These are phyloP conservation scores for Phytophthora vignae DNA, from an alignment of 352 stramenopile species.

Conservation along the genomic window DNA sequence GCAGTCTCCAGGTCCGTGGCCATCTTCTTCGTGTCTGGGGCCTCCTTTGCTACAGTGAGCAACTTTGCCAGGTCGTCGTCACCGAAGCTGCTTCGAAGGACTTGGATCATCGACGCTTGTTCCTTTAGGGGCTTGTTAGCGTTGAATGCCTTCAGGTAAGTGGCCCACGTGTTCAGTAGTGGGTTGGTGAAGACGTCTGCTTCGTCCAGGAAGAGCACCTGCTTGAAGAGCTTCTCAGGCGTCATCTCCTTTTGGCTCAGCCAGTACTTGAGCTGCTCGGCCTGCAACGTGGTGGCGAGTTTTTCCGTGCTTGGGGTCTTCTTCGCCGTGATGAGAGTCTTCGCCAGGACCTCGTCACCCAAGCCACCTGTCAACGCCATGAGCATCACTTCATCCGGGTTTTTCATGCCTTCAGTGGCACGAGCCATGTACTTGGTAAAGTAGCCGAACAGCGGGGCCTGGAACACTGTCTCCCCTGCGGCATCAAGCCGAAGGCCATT, in stretches of 20 bases:
- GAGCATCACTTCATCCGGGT: no score
- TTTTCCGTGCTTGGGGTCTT: neutral
- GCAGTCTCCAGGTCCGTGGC: no score
- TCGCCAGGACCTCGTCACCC: neutral
- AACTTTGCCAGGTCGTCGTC: no score
- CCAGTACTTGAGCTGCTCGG: neutral
- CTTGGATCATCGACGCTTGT: no score
- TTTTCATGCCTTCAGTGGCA: neutral
- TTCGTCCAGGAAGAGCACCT: neutral
- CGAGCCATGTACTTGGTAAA: neutral
- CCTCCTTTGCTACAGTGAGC: no score
- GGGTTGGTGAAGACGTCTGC: neutral
- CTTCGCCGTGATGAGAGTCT: neutral
- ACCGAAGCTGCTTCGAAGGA: no score
- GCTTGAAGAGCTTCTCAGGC: neutral
- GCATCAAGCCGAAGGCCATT: neutral
- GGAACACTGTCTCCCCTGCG: neutral
- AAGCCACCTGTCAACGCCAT: neutral
- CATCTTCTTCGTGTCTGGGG: no score
- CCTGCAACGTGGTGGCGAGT: neutral
- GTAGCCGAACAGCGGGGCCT: neutral
- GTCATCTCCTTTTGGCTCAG: neutral
- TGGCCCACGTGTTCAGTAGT: neutral
- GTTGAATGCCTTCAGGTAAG: neutral
- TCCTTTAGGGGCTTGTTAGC: no score